Percentiles rank a stretch among this genome's conserved stretches.
Evolutionary conservation across 371 early-diverging fungal genomes (phyloP).

Genomic region (Blakeslea trispora): DNA sequence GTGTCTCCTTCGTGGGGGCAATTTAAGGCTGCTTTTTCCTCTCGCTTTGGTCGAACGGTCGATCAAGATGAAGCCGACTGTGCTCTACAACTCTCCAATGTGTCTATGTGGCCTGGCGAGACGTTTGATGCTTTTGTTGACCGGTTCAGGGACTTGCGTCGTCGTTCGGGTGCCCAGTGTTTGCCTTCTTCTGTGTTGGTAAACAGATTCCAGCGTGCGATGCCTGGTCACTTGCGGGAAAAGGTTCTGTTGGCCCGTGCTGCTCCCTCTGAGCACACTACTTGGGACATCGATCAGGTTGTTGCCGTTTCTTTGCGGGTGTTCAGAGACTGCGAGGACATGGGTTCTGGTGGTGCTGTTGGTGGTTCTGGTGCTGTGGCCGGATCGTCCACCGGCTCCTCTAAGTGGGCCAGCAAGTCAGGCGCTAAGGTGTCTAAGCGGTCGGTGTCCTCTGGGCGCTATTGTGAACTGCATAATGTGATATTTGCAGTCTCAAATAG

Average conservation of each 20-base stretch:
- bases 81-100: background rate
- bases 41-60: background rate
- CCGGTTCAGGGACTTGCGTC: conserved; percentile 11
- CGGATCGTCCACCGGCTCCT: no score
- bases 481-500: background rate
- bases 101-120: background rate
- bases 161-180: conserved; percentile 5
- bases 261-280: background rate
- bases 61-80: background rate
- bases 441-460: background rate
- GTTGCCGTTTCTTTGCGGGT: background rate
- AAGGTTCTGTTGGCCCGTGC: background rate
- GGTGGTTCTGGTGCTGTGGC: no score
- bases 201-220: background rate
- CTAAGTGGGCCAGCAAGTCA: no score
- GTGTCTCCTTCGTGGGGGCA: background rate
- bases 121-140: conserved; percentile 7
- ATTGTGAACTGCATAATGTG: background rate
- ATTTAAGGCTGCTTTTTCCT: background rate
- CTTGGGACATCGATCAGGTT: background rate
- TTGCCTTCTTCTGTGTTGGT: background rate
- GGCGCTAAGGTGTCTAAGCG: no score
- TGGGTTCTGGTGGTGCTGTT: background rate
- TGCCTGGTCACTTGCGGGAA: background rate
- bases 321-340: background rate